Percentiles rank a stretch among this genome's conserved stretches.
phyloP scores from a whole-genome alignment of 257 asterid species.

The Fraxinus anomala region DNA sequence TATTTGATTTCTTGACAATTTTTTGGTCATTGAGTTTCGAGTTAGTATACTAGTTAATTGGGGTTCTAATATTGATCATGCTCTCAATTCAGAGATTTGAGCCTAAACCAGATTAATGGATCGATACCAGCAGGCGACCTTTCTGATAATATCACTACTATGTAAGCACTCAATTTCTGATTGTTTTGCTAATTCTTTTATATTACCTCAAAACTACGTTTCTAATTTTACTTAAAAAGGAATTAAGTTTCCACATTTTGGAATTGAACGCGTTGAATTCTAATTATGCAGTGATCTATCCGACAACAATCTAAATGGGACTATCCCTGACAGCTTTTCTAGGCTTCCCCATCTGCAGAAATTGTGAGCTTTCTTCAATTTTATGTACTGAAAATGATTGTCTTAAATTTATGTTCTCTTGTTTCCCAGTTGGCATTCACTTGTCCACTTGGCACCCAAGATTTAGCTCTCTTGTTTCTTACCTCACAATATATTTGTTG shows the following conservation, averaged over 20 bases:
- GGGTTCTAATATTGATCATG: slow-evolving; percentile 11
- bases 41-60: slow-evolving; percentile 2
- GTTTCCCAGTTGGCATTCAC: neutral
- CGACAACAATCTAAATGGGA: slow-evolving; percentile 48
- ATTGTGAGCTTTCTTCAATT: slow-evolving; percentile 39
- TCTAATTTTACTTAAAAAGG: neutral
- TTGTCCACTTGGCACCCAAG: neutral
- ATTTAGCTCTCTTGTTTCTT: slow-evolving; percentile 17
- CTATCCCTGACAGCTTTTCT: slow-evolving; percentile 45
- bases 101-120: slow-evolving; percentile 78
- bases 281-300: slow-evolving; percentile 42
- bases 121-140: slow-evolving; percentile 62
- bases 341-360: slow-evolving; percentile 48
- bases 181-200: slow-evolving; percentile 14
- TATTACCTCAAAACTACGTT: neutral
- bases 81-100: slow-evolving; percentile 65
- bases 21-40: neutral
- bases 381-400: neutral
- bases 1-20: slow-evolving; percentile 2
- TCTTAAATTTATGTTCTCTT: neutral
- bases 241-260: neutral
- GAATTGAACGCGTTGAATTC: neutral
- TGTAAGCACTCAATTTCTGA: slow-evolving; percentile 51
- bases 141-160: slow-evolving; percentile 68
- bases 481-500: slow-evolving; percentile 10